These are phyloP conservation scores for Cyclostephanos invisitatus DNA, from an alignment of 108 stramenopile genomes.

Conservation along the genomic window DNA sequence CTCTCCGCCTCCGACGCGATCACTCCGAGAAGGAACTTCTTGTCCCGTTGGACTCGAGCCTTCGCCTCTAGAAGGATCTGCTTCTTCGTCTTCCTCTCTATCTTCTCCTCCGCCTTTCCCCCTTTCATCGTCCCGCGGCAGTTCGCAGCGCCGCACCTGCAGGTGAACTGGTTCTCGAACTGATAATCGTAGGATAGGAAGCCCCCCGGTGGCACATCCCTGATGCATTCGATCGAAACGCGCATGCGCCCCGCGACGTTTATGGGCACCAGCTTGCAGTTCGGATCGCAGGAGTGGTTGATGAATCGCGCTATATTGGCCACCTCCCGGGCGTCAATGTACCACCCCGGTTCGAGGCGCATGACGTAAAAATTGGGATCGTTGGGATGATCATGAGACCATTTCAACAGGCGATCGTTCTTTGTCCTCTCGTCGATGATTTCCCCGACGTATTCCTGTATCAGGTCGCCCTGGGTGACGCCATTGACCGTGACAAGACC, in stretches of 20 bases:
- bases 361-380: conserved; percentile 97
- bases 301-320: conserved; percentile 91
- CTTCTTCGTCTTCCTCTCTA: conserved; percentile 44
- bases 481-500: conserved; percentile 77
- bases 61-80: conserved; percentile 60
- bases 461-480: conserved; percentile 70
- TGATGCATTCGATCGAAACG: conserved; percentile 81
- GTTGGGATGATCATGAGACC: conserved; percentile 81
- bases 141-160: conserved; percentile 73
- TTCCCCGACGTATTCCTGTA: conserved; percentile 92
- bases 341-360: conserved; percentile 80
- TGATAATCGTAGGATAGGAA: conserved; percentile 93
- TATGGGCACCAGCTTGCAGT: conserved; percentile 81
- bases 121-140: conserved; percentile 86
- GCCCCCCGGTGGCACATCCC: conserved; percentile 76
- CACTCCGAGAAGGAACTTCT: conserved; percentile 56
- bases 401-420: conserved; percentile 64
- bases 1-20: conserved; percentile 33
- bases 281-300: conserved; percentile 95
- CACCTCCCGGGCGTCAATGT: conserved; percentile 87
- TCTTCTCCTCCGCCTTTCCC: conserved; percentile 30
- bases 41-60: conserved; percentile 55
- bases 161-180: conserved; percentile 77
- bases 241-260: conserved; percentile 84
- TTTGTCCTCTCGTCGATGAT: conserved; percentile 84